Percentiles rank a stretch among this genome's conserved stretches.
Evolutionary conservation across 495 filamentous ascomycete species (phyloP).

Genomic region (Sphaerosporella brunnea): DNA sequence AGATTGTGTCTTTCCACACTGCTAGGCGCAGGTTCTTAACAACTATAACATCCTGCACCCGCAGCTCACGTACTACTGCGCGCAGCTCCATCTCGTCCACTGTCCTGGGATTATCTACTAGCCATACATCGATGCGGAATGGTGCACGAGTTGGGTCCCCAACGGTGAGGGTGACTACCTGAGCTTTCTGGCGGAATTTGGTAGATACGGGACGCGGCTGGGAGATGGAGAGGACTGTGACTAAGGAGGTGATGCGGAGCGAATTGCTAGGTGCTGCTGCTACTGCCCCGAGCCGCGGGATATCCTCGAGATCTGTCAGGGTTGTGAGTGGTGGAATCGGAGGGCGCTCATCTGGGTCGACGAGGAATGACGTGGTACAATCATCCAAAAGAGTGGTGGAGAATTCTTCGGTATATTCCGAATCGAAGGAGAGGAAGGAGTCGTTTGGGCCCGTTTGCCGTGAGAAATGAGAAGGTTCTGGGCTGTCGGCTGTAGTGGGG

Average conservation of each 20-base stretch:
- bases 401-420: neutral
- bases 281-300: slow-evolving; percentile 55
- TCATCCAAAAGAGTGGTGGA: neutral
- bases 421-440: neutral
- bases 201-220: slow-evolving; percentile 40
- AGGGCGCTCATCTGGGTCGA: neutral
- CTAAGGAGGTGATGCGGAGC: slow-evolving; percentile 57
- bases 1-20: slow-evolving; percentile 17
- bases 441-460: neutral
- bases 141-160: slow-evolving; percentile 73
- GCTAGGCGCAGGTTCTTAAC: slow-evolving; percentile 19
- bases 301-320: slow-evolving; percentile 46
- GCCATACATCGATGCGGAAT: slow-evolving; percentile 74
- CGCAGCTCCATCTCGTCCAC: slow-evolving; percentile 10
- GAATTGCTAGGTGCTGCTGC: slow-evolving; percentile 57
- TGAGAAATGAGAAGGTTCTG: neutral
- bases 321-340: slow-evolving; percentile 6
- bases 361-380: neutral
- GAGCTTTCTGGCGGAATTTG: slow-evolving; percentile 9
- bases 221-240: slow-evolving; percentile 55
- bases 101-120: slow-evolving; percentile 27
- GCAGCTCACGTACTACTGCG: slow-evolving; percentile 1
- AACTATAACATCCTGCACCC: slow-evolving; percentile 19
- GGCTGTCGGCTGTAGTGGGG: neutral
- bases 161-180: slow-evolving; percentile 45